phyloP scores from a whole-genome alignment of 1,284 basidiomycete species.

The Puccinia sorghi region DNA sequence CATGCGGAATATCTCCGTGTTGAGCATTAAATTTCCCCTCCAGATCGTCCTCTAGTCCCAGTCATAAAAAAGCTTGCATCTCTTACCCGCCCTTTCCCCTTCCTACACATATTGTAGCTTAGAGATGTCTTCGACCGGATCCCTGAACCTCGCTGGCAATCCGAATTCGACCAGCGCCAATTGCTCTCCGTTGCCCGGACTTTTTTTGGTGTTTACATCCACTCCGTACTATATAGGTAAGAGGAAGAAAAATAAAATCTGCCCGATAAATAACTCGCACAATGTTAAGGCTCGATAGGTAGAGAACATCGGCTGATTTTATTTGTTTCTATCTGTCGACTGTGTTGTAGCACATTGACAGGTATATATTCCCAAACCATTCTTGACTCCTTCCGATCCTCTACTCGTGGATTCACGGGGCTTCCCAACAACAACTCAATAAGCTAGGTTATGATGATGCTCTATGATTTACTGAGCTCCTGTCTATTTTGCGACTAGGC shows the following conservation, averaged over 20 bases:
- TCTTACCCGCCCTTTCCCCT: neutral
- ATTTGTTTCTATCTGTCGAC: neutral
- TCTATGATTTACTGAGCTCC: neutral
- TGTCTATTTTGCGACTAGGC: neutral
- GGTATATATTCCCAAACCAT: neutral
- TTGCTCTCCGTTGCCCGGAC: constrained; percentile 35
- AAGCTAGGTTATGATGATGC: neutral
- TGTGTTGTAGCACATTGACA: constrained; percentile 29
- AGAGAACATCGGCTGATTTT: neutral
- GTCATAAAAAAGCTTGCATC: neutral
- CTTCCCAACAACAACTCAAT: neutral
- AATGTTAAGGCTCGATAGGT: neutral
- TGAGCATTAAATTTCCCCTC: neutral
- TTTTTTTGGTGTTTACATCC: constrained; percentile 35
- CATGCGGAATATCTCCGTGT: constrained; percentile 43
- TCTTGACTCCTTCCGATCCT: neutral
- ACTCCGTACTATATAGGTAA: constrained; percentile 30
- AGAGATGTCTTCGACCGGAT: constrained; percentile 43
- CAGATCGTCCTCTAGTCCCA: neutral
- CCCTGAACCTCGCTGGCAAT: constrained; percentile 30
- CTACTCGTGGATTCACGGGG: neutral
- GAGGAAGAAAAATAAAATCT: too few relatives aligned
- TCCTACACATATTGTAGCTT: constrained; percentile 6
- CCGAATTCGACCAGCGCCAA: constrained; percentile 34
- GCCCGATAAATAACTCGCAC: too few relatives aligned